phyloP scores from a whole-genome alignment of 495 filamentous ascomycete genomes.

The Sporormia fimetaria region DNA sequence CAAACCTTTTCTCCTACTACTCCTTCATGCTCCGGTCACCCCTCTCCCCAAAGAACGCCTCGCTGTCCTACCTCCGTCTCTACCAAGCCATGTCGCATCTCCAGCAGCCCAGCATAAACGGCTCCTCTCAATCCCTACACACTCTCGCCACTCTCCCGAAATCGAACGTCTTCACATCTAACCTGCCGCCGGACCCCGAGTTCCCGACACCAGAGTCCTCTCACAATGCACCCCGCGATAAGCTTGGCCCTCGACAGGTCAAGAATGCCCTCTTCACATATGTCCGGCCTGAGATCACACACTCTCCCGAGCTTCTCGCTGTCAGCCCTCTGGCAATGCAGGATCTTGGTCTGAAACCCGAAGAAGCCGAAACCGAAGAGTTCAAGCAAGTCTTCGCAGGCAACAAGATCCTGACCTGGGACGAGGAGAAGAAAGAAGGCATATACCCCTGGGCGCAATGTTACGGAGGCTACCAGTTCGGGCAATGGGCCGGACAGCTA shows the following conservation, averaged over 20 bases:
- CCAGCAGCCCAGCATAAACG: constrained; percentile 23
- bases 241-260: constrained; percentile 72
- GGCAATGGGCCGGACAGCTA: constrained; percentile 81
- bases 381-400: constrained; percentile 70
- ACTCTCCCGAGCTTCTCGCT: constrained; percentile 65
- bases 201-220: constrained; percentile 74
- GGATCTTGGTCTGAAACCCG: constrained; percentile 60
- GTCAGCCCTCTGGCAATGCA: constrained; percentile 64
- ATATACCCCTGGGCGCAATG: constrained; percentile 97
- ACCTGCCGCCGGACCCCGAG: constrained; percentile 61
- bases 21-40: constrained; percentile 34
- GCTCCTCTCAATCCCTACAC: constrained; percentile 19
- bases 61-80: constrained; percentile 26
- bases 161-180: constrained; percentile 71
- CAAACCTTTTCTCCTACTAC: neutral
- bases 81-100: constrained; percentile 46
- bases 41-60: constrained; percentile 14
- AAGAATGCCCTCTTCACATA: constrained; percentile 80
- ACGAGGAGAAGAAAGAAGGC: constrained; percentile 43
- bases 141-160: constrained; percentile 68
- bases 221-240: constrained; percentile 61
- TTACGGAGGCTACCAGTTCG: constrained; percentile 79
- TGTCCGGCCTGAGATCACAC: constrained; percentile 62
- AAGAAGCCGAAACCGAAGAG: constrained; percentile 56
- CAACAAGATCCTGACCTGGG: constrained; percentile 51